Conservation (phyloP, 2,329 filamentous ascomycete genomes). For the Monilinia laxa region DNA sequence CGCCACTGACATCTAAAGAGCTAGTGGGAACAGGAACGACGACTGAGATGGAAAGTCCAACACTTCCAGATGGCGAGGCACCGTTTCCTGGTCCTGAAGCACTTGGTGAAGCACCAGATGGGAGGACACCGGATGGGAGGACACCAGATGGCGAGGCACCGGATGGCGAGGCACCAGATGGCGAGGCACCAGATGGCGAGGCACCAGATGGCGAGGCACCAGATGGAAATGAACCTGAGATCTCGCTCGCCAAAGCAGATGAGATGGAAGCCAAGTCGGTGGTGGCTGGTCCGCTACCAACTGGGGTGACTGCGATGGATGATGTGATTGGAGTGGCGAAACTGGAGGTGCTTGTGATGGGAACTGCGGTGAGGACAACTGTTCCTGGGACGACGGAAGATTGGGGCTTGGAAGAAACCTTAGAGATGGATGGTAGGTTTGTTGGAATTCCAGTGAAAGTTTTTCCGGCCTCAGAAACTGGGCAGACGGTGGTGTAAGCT, state of each 20-base stretch:
- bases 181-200: too few species aligned
- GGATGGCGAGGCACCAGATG: not conserved
- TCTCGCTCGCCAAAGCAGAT: not conserved
- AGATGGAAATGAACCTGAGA: not conserved
- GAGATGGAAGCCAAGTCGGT: slow-evolving; percentile 13
- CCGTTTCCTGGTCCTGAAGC: not conserved
- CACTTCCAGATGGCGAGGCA: not conserved
- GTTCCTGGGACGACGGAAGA: too few species aligned
- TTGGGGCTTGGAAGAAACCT: too few species aligned
- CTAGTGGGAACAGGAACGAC: too few species aligned
- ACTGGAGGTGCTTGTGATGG: too few species aligned
- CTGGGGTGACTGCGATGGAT: not conserved
- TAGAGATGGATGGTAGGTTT: not conserved
- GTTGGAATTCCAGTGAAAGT: too few species aligned
- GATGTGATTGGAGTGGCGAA: too few species aligned
- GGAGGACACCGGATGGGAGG: not conserved
- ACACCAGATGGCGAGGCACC: too few species aligned
- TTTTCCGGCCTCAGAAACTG: slow-evolving; percentile 17
- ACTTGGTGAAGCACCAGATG: not conserved
- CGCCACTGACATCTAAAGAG: too few species aligned
- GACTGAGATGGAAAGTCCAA: too few species aligned
- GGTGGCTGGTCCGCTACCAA: not conserved
- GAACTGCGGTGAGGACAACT: too few species aligned
- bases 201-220: not conserved
- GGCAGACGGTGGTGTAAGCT: slow-evolving; percentile 30